phyloP scores from a whole-genome alignment of 129 eudicot species.

The Helichrysum umbraculigerum region DNA sequence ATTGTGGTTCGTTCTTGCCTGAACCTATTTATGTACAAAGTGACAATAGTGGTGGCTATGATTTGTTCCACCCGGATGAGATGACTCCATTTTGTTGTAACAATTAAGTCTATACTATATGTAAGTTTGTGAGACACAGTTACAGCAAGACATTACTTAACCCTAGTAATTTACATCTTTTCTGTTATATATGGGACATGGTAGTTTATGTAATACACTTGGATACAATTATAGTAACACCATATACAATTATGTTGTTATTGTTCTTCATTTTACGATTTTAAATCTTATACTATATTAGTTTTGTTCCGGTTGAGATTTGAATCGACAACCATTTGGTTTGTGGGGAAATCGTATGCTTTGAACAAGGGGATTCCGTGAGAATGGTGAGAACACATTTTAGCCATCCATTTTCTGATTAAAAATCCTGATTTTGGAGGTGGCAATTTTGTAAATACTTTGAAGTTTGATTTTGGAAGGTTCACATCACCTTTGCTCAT shows the following conservation, averaged over 20 bases:
- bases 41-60: not conserved
- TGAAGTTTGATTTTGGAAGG: too few species aligned
- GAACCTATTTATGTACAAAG: conserved; percentile 13
- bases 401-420: too few species aligned
- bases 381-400: too few species aligned
- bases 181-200: not conserved
- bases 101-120: not conserved
- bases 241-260: not conserved
- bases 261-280: too few species aligned
- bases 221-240: not conserved
- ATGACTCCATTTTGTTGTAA: conserved; percentile 19
- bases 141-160: not conserved
- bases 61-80: not conserved
- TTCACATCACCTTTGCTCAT: too few species aligned
- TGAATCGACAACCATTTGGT: not conserved
- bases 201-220: not conserved
- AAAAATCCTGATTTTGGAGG: too few species aligned
- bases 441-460: too few species aligned
- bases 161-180: not conserved
- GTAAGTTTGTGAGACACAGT: conserved; percentile 10
- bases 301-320: not conserved
- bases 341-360: not conserved
- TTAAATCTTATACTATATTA: not conserved
- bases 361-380: too few species aligned
- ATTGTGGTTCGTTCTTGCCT: not conserved